A percentile compares a stretch with the other conserved stretches of the same genome.
phyloP scores from a whole-genome alignment of 1,139 yeast species.

The Suhomyces guaymorum region DNA sequence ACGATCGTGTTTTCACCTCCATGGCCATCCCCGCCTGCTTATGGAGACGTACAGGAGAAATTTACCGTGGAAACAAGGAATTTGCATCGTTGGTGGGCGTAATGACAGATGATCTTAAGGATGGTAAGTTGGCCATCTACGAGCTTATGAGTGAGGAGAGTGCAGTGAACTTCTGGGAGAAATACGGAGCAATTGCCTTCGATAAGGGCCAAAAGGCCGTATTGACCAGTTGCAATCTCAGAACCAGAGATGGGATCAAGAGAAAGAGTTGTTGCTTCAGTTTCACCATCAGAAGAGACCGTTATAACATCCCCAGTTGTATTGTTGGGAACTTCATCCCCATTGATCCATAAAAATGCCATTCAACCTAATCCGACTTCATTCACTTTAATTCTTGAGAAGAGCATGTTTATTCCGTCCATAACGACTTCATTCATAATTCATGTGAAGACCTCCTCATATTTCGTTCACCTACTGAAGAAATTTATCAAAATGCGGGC shows the following conservation, averaged over 20 bases:
- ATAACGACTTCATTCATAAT: no score
- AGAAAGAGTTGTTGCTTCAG: slow-evolving; percentile 90
- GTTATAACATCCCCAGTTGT: slow-evolving; percentile 94
- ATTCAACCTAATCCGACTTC: no score
- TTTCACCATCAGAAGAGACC: slow-evolving; percentile 88
- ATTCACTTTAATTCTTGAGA: no score
- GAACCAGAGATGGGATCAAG: slow-evolving; percentile 81
- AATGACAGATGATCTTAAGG: slow-evolving; percentile 84
- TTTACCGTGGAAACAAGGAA: slow-evolving; percentile 92
- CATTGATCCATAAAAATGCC: slow-evolving; percentile 45
- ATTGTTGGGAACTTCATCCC: slow-evolving; percentile 97
- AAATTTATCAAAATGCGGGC: no score
- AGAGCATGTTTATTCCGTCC: no score
- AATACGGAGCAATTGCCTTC: slow-evolving; percentile 94
- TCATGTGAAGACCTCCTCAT: no score
- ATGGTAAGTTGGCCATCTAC: slow-evolving; percentile 89
- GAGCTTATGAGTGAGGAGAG: slow-evolving; percentile 96
- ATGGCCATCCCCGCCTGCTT: slow-evolving; percentile 98
- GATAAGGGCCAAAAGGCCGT: slow-evolving; percentile 96
- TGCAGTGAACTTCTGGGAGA: slow-evolving; percentile 98
- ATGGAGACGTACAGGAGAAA: slow-evolving; percentile 97
- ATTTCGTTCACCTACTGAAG: no score
- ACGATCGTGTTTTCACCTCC: slow-evolving; percentile 92
- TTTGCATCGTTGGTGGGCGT: slow-evolving; percentile 96
- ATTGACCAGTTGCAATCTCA: slow-evolving; percentile 82